Conservation (phyloP, 2,329 filamentous ascomycete genomes). For the Mollisiaceae sp. region DNA sequence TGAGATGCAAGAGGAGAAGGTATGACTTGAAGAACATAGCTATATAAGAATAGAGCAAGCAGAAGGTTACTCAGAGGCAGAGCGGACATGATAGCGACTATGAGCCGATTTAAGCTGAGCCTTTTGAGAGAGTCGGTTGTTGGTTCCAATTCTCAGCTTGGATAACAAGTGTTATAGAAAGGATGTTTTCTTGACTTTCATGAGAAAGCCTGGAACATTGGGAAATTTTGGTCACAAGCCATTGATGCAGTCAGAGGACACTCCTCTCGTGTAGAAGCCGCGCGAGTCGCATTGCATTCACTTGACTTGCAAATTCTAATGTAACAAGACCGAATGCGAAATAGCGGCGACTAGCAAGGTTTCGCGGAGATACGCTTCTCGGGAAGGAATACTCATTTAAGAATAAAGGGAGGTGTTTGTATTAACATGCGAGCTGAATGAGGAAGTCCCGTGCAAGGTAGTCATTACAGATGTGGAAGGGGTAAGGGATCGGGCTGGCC, state of each 20-base stretch:
- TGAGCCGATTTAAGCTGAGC: neutral
- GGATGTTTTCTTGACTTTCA: neutral
- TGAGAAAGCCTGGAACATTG: neutral
- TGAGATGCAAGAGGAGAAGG: constrained; percentile 12
- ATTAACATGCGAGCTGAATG: neutral
- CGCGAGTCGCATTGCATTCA: neutral
- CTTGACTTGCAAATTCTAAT: neutral
- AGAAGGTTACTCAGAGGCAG: constrained; percentile 7
- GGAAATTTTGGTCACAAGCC: neutral
- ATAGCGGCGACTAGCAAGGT: neutral
- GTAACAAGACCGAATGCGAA: neutral
- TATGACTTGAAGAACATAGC: constrained; percentile 1
- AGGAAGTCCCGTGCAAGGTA: neutral
- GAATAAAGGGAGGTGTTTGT: neutral
- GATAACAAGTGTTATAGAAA: constrained; percentile 1
- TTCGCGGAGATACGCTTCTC: neutral
- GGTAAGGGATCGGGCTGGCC: neutral
- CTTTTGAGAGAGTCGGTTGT: neutral
- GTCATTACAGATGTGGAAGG: neutral
- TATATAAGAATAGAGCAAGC: neutral
- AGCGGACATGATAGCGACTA: constrained; percentile 4
- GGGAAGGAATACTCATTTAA: neutral
- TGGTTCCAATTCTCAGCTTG: neutral
- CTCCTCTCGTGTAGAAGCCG: neutral
- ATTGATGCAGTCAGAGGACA: neutral